Evolutionary conservation across 805 yeast species (phyloP), one percentile per base, ranked within the genome.

Genomic region (Lachancea kluyveri): DNA sequence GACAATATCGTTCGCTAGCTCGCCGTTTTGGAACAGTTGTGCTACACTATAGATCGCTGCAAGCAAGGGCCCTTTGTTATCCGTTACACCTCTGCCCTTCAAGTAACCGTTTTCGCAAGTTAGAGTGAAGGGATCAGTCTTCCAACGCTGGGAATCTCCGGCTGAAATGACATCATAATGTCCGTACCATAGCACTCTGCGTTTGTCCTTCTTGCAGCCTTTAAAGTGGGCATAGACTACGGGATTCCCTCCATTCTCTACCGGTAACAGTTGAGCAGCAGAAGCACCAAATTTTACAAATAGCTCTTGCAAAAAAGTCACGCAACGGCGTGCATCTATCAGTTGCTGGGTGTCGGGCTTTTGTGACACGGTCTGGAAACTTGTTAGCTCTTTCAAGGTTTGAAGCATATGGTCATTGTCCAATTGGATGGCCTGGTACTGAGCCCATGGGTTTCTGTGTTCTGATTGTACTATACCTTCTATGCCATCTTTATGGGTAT

Each of bases 111-210:
- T 80, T 37, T 71, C 68, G 3, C 94, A 81, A 0, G 81, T 71
- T 52, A 92, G 55, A 14, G 61, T 59, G 52, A 81, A 92, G 0
- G 97, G 97, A 40, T 80, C 78, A 0, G 92, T 72, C 6, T 64
- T 54, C 96, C 97, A 90, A 18, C 65, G 65, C 5, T 65, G 67
- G 14, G 64, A 60, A 30, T 68, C 68, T 20, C 73, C 72, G 0
- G 94, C 94, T 37, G 81, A 83, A 24, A 90, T 86, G 17, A 90
- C 96, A 59, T 90, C 98, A 52, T 92, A 90, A 64, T 90, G 98
- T 1, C 95, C 97, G 57, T 90, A 90, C 81, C 94, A 90, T 28
- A 90, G 55, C 4, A 86, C 67, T 35, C 83, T 64, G 27, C 74
- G 58, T 17, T 47, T 47, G 4, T 33, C 27, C 7, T 35, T 30